Percentiles rank a stretch among this genome's conserved stretches.
Evolutionary conservation across 2,329 filamentous ascomycete species (phyloP).

Genomic region (Fusarium vanettenii): DNA sequence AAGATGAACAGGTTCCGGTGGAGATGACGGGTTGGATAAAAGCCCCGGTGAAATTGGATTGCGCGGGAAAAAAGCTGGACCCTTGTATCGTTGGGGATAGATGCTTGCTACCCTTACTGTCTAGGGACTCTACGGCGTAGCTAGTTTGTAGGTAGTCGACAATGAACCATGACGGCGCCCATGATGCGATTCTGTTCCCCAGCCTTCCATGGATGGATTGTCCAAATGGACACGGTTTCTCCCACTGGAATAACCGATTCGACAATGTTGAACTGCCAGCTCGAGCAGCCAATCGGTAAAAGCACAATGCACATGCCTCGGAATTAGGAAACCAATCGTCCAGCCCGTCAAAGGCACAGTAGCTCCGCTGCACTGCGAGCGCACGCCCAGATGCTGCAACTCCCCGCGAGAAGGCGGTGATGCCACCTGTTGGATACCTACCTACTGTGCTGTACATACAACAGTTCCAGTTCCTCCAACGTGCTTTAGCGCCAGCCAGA

Average conservation of each 20-base stretch:
- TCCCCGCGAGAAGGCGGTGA: constrained; percentile 7
- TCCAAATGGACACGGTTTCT: constrained; percentile 5
- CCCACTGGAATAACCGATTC: background rate
- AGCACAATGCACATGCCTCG: constrained; percentile 22
- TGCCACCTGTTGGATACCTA: constrained; percentile 25
- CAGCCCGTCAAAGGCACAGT: constrained; percentile 2
- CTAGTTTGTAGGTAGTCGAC: background rate
- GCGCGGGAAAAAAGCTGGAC: constrained; percentile 39
- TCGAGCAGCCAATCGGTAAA: constrained; percentile 10
- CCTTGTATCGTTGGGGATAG: constrained; percentile 42
- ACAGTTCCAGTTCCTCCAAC: constrained; percentile 6
- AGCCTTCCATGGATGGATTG: background rate
- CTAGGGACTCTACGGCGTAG: background rate
- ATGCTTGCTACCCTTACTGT: background rate
- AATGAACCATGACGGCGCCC: background rate
- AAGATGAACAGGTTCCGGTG: constrained; percentile 33
- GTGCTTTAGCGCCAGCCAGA: constrained; percentile 14
- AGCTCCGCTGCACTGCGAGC: constrained; percentile 9
- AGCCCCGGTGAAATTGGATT: constrained; percentile 38
- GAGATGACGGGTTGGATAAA: constrained; percentile 40
- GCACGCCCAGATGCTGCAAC: background rate
- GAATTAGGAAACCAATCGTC: background rate
- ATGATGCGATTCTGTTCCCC: background rate
- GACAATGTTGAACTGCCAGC: background rate
- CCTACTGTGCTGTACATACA: background rate